Base-by-base conservation (phyloP, 2,329 filamentous ascomycete species). In the Ophioceras dolichostomum region DNA sequence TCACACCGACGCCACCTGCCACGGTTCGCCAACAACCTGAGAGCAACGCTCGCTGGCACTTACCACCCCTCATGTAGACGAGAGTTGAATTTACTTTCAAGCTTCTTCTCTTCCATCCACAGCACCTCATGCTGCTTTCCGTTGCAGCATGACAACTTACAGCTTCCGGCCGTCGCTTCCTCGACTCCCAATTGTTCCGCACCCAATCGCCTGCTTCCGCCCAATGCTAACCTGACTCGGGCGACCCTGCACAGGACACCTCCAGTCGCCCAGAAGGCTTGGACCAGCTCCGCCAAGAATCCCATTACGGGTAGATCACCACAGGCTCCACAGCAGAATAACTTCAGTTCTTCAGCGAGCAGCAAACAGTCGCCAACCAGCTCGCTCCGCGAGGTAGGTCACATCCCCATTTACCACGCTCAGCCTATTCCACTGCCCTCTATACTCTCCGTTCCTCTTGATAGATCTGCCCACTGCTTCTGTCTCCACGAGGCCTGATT, bases 241-340 rank as follows among this genome's bases (percentile, higher is more conserved):
- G 17, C 16, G 16, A 16, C 31, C 51, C n/a, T 27, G 40, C 41
- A 28, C 43, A 47, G 48, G 54, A 48, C 43, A 54, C 39, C 51
- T 51, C 45, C 52, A 26, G 44, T 49, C 37, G 36, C 43, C 32
- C 47, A 55, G 46, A 47, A 52, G 49, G 46, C 50, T 41, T 47
- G 50, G 56, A 45, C 49, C n/a, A n/a, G n/a, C 10, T 46, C 53
- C 47, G 48, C 46, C 46, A 45, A 58, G 50, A 54, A 51, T 41
- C 50, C 49, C 38, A 49, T 53, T 37, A 51, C 51, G 24, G 50
- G 47, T 37, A 51, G 47, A 38, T 43, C 36, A 28, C 26, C 51
- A 35, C 44, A 46, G 31, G 47, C 39, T 38, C 47, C 47, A 12
- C 49, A 40, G 35, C 40, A 47, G 34, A 42, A 39, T 31, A 45